Base-by-base conservation (phyloP, 2,329 filamentous ascomycete genomes). In the Fusarium paranaense region DNA sequence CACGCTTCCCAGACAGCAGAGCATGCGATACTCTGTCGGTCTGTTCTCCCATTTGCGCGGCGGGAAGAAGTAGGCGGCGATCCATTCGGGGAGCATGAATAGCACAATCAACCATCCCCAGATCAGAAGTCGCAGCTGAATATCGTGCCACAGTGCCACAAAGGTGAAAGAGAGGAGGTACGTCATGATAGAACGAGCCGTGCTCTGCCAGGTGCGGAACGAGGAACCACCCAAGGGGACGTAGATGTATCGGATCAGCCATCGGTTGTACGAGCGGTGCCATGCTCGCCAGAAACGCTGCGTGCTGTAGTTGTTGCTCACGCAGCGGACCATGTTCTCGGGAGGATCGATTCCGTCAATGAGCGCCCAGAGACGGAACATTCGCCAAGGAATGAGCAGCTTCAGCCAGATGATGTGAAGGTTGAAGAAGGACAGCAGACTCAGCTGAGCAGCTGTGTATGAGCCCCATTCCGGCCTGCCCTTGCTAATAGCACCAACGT, bases 321-420 rank as follows among this genome's bases (percentile, higher is more conserved):
- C 95, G 83, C 97, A 99, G 76, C 97, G 94, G 64, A 98, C 90
- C 95, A 99, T 98, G 85, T 99, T 99, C 85, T 99, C 97, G 0
- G 97, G 96, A 0, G 97, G 95, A 80, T 99, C 97, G 76, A 99
- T 91, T 70, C 94, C 94, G 81, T 99, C 97, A 18, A 95, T 81
- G 5, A 99, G 89, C 0, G 94, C 89, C 97, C 97, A 99, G n/a
- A 99, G 90, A 6, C 97, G 94, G 89, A 98, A 98, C 82, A 98
- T 93, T n/a, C 97, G 93, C 95, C 96, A 99, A 1, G 97, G 97
- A 9, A 99, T 90, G 6, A 99, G 91, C 1, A 99, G 91, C 82
- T 99, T 99, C 56, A 99, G 89, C 97, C 97, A 99, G 82, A 99
- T 97, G 80, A 98, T 91, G 84, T 98, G 94, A 14, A 99, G 91